These are phyloP conservation scores for Colletotrichum spaethianum DNA, from an alignment of 2,329 filamentous ascomycete genomes.

Conservation along the genomic window DNA sequence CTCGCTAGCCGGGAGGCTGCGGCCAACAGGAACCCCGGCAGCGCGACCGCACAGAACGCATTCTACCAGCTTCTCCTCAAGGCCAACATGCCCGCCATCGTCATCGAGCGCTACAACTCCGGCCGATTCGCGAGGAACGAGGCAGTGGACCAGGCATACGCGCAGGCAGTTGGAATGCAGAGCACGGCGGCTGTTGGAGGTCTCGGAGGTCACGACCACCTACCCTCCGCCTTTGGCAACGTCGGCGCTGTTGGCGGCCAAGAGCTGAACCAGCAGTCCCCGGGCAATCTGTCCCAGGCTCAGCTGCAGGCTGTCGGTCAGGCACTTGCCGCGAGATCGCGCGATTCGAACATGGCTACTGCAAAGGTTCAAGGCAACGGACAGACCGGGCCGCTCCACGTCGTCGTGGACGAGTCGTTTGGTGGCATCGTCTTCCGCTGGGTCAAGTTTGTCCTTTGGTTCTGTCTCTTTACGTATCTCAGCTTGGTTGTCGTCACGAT, in stretches of 20 bases:
- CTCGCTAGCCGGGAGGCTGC: conserved; percentile 90
- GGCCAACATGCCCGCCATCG: conserved; percentile 93
- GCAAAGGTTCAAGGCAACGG: conserved; percentile 72
- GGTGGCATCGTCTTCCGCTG: conserved; percentile 88
- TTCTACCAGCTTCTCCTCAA: conserved; percentile 94
- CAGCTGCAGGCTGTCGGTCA: conserved; percentile 86
- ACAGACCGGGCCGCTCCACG: conserved; percentile 87
- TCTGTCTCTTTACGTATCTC: conserved; percentile 84
- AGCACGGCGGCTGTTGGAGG: conserved; percentile 42
- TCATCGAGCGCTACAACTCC: conserved; percentile 91
- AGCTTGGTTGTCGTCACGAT: conserved; percentile 85
- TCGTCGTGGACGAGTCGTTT: conserved; percentile 93
- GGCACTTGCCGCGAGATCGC: conserved; percentile 80
- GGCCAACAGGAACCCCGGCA: conserved; percentile 92
- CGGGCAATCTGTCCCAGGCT: conserved; percentile 65
- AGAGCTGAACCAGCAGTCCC: conserved; percentile 46
- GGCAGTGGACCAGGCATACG: conserved; percentile 83
- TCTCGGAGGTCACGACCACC: conserved; percentile 26
- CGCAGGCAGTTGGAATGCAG: conserved; percentile 74
- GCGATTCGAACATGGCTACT: conserved; percentile 76
- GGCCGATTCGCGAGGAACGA: conserved; percentile 87
- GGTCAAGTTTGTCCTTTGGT: conserved; percentile 88
- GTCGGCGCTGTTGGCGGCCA: conserved; percentile 48
- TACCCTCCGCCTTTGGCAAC: conserved; percentile 37
- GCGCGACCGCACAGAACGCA: conserved; percentile 88